Evolutionary conservation across 1,284 basidiomycete genomes (phyloP).

Genomic region (Boletus smithii): DNA sequence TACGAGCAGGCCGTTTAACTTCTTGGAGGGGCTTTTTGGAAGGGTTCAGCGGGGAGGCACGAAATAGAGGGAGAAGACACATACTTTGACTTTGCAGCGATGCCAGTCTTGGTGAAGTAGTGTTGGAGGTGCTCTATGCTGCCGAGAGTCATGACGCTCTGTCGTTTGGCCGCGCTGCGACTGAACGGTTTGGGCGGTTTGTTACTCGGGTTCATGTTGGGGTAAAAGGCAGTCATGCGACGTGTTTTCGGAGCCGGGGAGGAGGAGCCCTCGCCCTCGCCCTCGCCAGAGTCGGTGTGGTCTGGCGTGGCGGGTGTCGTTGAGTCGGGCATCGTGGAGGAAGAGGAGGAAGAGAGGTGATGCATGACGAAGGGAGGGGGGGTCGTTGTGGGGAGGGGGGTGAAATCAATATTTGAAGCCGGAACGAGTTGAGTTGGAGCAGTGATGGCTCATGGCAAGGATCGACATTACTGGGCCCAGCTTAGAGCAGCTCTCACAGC

Average conservation of each 20-base stretch:
- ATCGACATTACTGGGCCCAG: slow-evolving; percentile 71
- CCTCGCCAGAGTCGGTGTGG: slow-evolving; percentile 43
- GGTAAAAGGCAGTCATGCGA: slow-evolving; percentile 70
- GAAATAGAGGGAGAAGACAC: slow-evolving; percentile 28
- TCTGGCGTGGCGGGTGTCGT: slow-evolving; percentile 50
- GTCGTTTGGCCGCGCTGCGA: slow-evolving; percentile 78
- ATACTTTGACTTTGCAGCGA: slow-evolving; percentile 68
- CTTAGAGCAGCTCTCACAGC: slow-evolving; percentile 63
- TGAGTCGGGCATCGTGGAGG: slow-evolving; percentile 36
- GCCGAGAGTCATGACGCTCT: slow-evolving; percentile 82
- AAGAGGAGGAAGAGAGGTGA: slow-evolving; percentile 7
- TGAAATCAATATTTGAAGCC: slow-evolving; percentile 1
- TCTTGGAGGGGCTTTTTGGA: slow-evolving; percentile 48
- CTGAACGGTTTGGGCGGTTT: slow-evolving; percentile 80
- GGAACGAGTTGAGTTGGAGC: neutral
- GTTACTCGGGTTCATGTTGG: slow-evolving; percentile 63
- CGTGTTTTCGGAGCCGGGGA: slow-evolving; percentile 34
- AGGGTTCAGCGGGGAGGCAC: neutral
- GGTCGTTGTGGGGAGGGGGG: slow-evolving; percentile 6
- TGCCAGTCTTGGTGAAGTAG: slow-evolving; percentile 82
- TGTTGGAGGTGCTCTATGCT: slow-evolving; percentile 87
- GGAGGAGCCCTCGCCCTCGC: slow-evolving; percentile 28
- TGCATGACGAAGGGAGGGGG: slow-evolving; percentile 1
- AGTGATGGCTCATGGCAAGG: slow-evolving; percentile 42
- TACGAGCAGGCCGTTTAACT: slow-evolving; percentile 58